Evolutionary conservation across 768 basidiomycete species (phyloP).

Genomic region (Plicaturopsis crispa): DNA sequence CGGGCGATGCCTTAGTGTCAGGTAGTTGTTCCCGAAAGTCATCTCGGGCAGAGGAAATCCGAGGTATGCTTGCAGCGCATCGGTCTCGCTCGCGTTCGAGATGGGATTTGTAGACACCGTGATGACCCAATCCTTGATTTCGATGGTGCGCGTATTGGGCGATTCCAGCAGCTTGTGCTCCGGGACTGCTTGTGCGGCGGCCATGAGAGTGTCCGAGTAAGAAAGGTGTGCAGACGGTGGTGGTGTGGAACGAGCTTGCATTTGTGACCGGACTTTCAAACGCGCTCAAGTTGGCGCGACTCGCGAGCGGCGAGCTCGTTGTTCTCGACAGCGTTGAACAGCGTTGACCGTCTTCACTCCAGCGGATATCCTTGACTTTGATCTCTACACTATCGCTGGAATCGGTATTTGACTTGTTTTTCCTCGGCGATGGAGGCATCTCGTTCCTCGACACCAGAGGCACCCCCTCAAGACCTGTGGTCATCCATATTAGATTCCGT

Average conservation of each 20-base stretch:
- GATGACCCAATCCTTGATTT: constrained; percentile 62
- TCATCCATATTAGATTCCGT: constrained; percentile 87
- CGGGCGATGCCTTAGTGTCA: constrained; percentile 58
- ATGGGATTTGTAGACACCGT: constrained; percentile 70
- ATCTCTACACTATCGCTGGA: background rate
- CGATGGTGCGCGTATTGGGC: constrained; percentile 61
- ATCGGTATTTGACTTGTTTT: background rate
- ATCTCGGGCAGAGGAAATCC: constrained; percentile 91
- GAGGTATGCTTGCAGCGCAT: constrained; percentile 54
- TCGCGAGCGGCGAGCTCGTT: too few relatives aligned
- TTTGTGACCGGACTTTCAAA: too few relatives aligned
- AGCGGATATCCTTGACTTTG: background rate
- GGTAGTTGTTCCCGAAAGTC: constrained; percentile 84
- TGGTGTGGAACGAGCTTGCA: too few relatives aligned
- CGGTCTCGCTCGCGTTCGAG: constrained; percentile 69
- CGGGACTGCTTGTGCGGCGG: constrained; percentile 28
- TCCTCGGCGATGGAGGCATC: constrained; percentile 27
- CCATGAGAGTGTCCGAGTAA: too few relatives aligned
- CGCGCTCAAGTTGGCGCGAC: too few relatives aligned
- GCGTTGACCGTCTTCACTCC: background rate
- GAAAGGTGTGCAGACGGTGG: too few relatives aligned
- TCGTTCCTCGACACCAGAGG: constrained; percentile 63
- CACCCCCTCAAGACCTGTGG: constrained; percentile 83
- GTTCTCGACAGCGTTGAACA: too few relatives aligned
- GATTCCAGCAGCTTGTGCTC: constrained; percentile 62